Evolutionary conservation across 2,329 filamentous ascomycete species (phyloP), one percentile per base, ranked within the genome.

Genomic region (Claviceps sp.): DNA sequence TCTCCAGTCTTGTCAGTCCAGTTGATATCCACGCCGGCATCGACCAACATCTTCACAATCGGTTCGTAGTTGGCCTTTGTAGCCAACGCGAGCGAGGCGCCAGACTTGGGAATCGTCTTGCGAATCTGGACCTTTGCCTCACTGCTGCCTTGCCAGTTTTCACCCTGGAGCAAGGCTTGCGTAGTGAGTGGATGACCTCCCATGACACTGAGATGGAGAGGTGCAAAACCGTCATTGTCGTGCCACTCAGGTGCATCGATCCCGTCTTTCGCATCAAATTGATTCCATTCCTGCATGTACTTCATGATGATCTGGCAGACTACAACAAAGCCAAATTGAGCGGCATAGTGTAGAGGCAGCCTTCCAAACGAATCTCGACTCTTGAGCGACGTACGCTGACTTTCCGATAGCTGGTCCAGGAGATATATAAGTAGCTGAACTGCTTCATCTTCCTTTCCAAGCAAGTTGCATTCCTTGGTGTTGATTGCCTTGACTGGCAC

Each of bases 311-410:
- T 76, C 63, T 95, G 79, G 62, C 89, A 95, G 10, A 96, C 84
- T n/a, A 89, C 80, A 3, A 93, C 87, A 60, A 96, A 89, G 2
- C 93, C 93, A 63, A 94, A 95, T 64, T 97, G 89, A 0, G 93
- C 91, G 2, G 89, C 89, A 64, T 96, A 96, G 65, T 97, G 91
- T 11, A 97, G 74, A 1, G 91, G 89, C 14, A 91, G 77, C 4
- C 91, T 85, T 2, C 89, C 90, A 55, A 91, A 86, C 0, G 82
- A 76, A 67, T 97, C 91, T 54, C 77, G 81, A 13, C 79, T 78
- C 48, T 77, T 72, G 11, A 97, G 71, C 0, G 85, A 84, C 13
- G 65, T 57, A 11, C 84, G 80, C 59, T 97, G 91, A 10, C 77
- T 71, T 0, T 78, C 74, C 11, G 73, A 77, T 7, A 98, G 74